Percentiles rank a stretch among this genome's conserved stretches.
Conservation (phyloP, 257 asterid species). For the Henckelia pumila region DNA sequence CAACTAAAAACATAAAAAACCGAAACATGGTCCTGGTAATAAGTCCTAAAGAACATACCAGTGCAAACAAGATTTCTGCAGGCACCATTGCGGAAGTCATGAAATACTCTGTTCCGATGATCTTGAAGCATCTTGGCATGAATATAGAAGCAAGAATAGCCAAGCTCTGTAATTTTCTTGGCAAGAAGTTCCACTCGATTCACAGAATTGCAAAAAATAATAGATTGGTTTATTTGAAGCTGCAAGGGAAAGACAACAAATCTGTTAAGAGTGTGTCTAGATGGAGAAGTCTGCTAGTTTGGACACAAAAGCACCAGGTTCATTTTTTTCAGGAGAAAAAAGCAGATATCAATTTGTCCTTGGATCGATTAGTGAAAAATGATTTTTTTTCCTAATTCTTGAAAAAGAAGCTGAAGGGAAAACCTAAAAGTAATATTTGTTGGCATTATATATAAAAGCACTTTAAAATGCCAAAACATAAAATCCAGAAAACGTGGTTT, state of each 20-base stretch:
- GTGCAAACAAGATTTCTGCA: constrained; percentile 86
- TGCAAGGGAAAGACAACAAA: constrained; percentile 28
- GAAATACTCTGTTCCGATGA: constrained; percentile 79
- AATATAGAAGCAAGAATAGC: constrained; percentile 77
- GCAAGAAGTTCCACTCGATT: constrained; percentile 78
- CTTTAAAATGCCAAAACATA: background rate
- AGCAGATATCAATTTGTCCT: too few species aligned
- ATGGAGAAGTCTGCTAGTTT: background rate
- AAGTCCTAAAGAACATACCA: constrained; percentile 36
- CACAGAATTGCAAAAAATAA: constrained; percentile 78
- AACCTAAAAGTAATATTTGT: background rate
- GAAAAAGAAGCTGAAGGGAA: background rate
- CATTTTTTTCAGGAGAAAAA: too few species aligned
- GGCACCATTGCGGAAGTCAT: constrained; percentile 81
- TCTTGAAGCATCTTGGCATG: constrained; percentile 86
- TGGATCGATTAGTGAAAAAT: background rate
- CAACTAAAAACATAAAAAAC: background rate
- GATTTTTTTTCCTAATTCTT: background rate
- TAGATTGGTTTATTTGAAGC: constrained; percentile 81
- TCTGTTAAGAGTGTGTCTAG: background rate
- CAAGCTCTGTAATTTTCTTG: constrained; percentile 78
- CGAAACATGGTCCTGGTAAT: constrained; percentile 10
- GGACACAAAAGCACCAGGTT: background rate
- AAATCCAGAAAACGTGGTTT: background rate
- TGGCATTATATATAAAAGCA: background rate